phyloP scores from a whole-genome alignment of 306 rosid genomes.

The Oxytropis ochrocephala region DNA sequence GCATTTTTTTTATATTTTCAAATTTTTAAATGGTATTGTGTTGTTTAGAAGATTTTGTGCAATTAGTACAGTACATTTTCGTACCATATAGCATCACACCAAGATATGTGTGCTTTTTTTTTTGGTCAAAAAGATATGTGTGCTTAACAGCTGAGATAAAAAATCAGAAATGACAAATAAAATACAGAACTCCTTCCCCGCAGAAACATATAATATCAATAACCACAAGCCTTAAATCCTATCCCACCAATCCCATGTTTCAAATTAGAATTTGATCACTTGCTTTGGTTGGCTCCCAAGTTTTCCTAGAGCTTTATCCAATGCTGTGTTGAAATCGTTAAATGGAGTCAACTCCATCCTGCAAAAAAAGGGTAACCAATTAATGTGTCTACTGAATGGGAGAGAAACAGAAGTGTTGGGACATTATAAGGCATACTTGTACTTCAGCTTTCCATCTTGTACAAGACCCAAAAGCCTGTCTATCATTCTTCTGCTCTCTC shows the following conservation, averaged over 20 bases:
- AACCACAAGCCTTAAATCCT: neutral
- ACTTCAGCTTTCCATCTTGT: conserved; percentile 65
- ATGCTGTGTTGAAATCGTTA: conserved; percentile 53
- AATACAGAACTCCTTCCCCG: neutral
- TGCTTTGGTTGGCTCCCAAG: conserved; percentile 93
- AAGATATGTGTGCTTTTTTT: neutral
- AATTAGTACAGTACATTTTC: too few species aligned
- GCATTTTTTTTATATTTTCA: too few species aligned
- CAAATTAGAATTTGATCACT: conserved; percentile 61
- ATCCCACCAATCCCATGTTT: neutral
- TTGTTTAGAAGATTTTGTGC: too few species aligned
- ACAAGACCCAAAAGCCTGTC: conserved; percentile 71
- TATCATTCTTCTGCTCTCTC: conserved; percentile 64
- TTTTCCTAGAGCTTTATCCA: conserved; percentile 81
- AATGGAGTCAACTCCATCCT: conserved; percentile 87
- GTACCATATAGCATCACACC: too few species aligned
- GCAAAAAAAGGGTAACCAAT: conserved; percentile 12
- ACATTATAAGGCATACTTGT: conserved; percentile 46
- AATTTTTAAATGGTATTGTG: too few species aligned
- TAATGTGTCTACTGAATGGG: neutral
- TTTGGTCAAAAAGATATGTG: neutral
- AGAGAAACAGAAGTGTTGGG: neutral
- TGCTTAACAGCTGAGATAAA: neutral
- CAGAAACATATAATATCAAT: neutral
- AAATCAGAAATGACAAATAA: neutral